Evolutionary conservation across 768 basidiomycete species (phyloP).

Genomic region (Rhodotorula sphaerocarpa): DNA sequence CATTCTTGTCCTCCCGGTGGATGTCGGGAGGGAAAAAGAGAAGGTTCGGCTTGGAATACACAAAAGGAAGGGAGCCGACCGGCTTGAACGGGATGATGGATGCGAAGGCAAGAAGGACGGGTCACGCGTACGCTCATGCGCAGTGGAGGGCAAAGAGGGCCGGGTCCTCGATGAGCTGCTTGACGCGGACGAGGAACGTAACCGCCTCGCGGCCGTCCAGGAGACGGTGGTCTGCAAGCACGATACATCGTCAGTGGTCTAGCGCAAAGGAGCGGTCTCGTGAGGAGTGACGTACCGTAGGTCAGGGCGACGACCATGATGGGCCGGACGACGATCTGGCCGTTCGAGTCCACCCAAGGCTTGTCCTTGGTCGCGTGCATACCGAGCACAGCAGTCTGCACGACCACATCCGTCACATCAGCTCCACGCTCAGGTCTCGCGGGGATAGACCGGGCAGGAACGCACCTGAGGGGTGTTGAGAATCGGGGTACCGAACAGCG

Average conservation of each 20-base stretch:
- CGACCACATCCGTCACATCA: no score
- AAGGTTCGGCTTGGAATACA: no score
- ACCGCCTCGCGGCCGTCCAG: slow-evolving; percentile 88
- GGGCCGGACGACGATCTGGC: slow-evolving; percentile 90
- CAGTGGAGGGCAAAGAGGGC: slow-evolving; percentile 37
- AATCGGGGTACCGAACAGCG: slow-evolving; percentile 94
- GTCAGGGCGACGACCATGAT: slow-evolving; percentile 66
- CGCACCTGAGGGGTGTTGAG: slow-evolving; percentile 79
- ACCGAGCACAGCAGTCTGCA: slow-evolving; percentile 58
- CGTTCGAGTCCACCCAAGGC: slow-evolving; percentile 72
- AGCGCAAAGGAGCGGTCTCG: not conserved
- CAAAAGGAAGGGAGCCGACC: no score
- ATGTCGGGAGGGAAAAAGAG: no score
- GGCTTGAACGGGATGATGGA: no score
- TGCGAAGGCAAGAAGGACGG: no score
- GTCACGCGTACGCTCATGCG: no score
- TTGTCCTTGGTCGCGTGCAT: slow-evolving; percentile 86
- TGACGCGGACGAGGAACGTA: slow-evolving; percentile 91
- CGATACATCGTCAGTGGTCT: not conserved
- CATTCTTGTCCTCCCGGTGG: no score
- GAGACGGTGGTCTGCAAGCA: slow-evolving; percentile 60
- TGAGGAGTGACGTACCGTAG: slow-evolving; percentile 50
- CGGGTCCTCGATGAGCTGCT: slow-evolving; percentile 92
- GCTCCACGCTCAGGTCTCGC: no score
- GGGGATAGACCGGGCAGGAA: no score